A percentile compares a stretch with the other conserved stretches of the same genome.
Evolutionary conservation across 1,284 basidiomycete species (phyloP).

Genomic region (Butyriboletus appendiculatus): DNA sequence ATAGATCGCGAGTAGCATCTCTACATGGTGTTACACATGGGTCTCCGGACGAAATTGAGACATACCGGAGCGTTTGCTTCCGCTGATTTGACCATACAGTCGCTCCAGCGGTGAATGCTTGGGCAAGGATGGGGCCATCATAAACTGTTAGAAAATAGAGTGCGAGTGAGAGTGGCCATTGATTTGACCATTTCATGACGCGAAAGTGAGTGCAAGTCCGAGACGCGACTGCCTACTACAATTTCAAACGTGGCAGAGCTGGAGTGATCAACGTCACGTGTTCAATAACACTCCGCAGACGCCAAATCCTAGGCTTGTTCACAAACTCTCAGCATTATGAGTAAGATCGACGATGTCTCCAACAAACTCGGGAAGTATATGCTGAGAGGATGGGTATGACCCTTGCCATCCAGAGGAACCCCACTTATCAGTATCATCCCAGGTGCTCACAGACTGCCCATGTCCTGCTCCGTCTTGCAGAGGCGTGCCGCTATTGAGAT

Average conservation of each 20-base stretch:
- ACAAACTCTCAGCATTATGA: slow-evolving; percentile 40
- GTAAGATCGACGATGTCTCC: slow-evolving; percentile 56
- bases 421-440: slow-evolving; percentile 14
- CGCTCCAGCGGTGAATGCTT: slow-evolving; percentile 31
- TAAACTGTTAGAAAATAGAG: slow-evolving; percentile 47
- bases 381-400: slow-evolving; percentile 73
- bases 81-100: slow-evolving; percentile 58
- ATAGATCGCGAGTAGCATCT: slow-evolving; percentile 69
- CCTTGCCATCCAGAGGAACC: not conserved
- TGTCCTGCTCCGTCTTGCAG: slow-evolving; percentile 58
- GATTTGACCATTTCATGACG: slow-evolving; percentile 65
- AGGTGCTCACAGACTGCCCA: slow-evolving; percentile 68
- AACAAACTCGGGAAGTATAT: slow-evolving; percentile 66
- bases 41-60: not conserved
- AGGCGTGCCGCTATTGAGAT: slow-evolving; percentile 65
- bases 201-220: slow-evolving; percentile 1
- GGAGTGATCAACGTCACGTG: slow-evolving; percentile 25
- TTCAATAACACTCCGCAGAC: not conserved
- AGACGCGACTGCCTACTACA: slow-evolving; percentile 2
- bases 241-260: slow-evolving; percentile 22
- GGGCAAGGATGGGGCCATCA: slow-evolving; percentile 44
- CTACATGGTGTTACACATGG: slow-evolving; percentile 39
- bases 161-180: slow-evolving; percentile 60
- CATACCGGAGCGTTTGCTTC: slow-evolving; percentile 64
- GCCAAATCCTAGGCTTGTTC: not conserved